These are phyloP conservation scores for Penicillium turbatum DNA, from an alignment of 495 filamentous ascomycete species.

Conservation along the genomic window DNA sequence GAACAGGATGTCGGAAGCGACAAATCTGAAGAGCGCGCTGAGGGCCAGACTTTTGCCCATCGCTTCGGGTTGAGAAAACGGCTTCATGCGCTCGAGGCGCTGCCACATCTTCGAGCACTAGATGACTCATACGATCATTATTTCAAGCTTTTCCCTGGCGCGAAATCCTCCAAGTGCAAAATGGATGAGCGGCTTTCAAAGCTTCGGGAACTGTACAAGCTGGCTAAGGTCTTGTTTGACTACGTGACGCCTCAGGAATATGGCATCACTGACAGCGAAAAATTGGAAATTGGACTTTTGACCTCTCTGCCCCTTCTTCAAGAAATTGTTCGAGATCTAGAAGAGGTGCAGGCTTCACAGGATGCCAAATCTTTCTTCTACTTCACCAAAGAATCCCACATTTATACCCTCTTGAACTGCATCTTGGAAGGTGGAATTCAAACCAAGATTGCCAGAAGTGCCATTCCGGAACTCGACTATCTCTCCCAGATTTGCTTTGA, in stretches of 20 bases:
- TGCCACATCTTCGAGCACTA: constrained; percentile 42
- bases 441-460: constrained; percentile 83
- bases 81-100: constrained; percentile 37
- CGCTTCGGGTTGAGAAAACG: constrained; percentile 48
- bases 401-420: constrained; percentile 96
- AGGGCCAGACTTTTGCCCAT: constrained; percentile 41
- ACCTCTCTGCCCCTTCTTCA: constrained; percentile 89
- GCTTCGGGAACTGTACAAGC: constrained; percentile 83
- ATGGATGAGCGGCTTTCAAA: constrained; percentile 80
- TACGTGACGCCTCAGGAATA: constrained; percentile 99
- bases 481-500: constrained; percentile 97
- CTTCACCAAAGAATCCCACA: constrained; percentile 98
- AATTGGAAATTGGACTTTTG: constrained; percentile 93
- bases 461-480: constrained; percentile 96
- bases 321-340: constrained; percentile 94
- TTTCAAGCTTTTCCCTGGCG: constrained; percentile 81
- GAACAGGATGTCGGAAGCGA: constrained; percentile 23
- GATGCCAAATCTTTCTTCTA: constrained; percentile 96
- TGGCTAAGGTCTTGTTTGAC: constrained; percentile 94
- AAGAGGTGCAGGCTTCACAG: constrained; percentile 90
- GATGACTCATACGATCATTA: constrained; percentile 61
- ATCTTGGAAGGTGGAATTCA: constrained; percentile 94
- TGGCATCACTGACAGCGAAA: constrained; percentile 88
- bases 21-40: constrained; percentile 32
- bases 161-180: constrained; percentile 72